These are phyloP conservation scores for Flaveria ramosissima DNA, from an alignment of 129 eudicot genomes.

Conservation along the genomic window DNA sequence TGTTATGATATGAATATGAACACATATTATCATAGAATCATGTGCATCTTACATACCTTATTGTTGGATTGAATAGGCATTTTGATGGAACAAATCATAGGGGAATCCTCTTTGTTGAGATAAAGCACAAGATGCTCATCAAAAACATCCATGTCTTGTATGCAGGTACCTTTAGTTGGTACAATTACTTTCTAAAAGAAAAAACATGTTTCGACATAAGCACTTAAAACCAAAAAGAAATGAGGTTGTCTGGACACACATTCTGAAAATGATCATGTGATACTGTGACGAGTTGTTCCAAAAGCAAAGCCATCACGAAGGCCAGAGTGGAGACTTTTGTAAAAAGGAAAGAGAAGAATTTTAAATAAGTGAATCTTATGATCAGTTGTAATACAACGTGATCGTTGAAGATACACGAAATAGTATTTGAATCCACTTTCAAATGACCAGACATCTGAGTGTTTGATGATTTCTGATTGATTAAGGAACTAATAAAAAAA, in stretches of 20 bases:
- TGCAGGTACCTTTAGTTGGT: constrained; percentile 57
- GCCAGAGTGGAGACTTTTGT: too few relatives aligned
- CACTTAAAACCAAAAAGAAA: neutral
- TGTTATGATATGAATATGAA: neutral
- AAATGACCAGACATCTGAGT: neutral
- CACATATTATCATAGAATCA: neutral
- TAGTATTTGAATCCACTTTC: neutral
- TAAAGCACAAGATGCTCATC: constrained; percentile 67
- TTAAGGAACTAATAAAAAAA: neutral
- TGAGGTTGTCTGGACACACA: neutral
- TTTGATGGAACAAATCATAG: constrained; percentile 69
- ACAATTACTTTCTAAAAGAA: constrained; percentile 52
- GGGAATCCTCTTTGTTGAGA: constrained; percentile 52
- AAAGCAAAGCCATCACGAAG: too few relatives aligned
- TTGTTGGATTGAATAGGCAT: constrained; percentile 56
- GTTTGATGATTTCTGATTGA: neutral
- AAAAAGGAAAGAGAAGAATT: too few relatives aligned
- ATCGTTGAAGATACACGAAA: neutral
- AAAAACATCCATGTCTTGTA: constrained; percentile 86
- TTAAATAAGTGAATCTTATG: neutral
- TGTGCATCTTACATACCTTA: constrained; percentile 42
- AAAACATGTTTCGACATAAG: constrained; percentile 1
- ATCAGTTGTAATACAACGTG: neutral
- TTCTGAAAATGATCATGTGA: neutral
- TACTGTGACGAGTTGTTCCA: neutral